Percentiles rank a stretch among this genome's conserved stretches.
Conservation (phyloP, 2,329 filamentous ascomycete genomes). For the Exserohilum rostratum region DNA sequence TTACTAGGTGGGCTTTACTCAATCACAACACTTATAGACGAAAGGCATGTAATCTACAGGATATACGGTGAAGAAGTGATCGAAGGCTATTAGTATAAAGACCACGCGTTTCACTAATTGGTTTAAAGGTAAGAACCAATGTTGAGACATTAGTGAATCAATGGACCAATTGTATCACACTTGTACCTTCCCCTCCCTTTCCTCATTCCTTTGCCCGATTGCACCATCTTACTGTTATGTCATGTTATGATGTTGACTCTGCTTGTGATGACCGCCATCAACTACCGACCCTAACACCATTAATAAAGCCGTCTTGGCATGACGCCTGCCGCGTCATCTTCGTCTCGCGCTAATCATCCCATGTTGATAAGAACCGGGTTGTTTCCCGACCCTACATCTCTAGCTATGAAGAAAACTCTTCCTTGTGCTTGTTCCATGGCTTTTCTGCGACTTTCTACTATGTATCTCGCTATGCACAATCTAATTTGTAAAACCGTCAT, state of each 20-base stretch:
- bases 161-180: background rate
- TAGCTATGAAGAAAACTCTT: background rate
- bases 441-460: background rate
- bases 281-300: background rate
- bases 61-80: background rate
- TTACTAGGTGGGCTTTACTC: background rate
- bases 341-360: background rate
- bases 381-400: background rate
- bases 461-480: background rate
- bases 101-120: background rate
- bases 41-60: background rate
- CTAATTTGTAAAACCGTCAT: background rate
- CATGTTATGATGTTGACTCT: background rate
- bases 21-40: background rate
- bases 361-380: background rate
- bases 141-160: background rate
- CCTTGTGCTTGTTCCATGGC: background rate
- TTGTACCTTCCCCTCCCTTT: background rate
- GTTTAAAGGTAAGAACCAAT: background rate
- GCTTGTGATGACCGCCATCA: background rate
- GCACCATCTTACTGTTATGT: background rate
- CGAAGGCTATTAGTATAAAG: background rate
- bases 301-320: background rate
- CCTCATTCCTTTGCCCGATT: background rate
- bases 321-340: background rate